Percentiles rank a stretch among this genome's conserved stretches.
Evolutionary conservation across 192 early-diverging fungal genomes (phyloP).

Genomic region (Funneliformis mosseae): DNA sequence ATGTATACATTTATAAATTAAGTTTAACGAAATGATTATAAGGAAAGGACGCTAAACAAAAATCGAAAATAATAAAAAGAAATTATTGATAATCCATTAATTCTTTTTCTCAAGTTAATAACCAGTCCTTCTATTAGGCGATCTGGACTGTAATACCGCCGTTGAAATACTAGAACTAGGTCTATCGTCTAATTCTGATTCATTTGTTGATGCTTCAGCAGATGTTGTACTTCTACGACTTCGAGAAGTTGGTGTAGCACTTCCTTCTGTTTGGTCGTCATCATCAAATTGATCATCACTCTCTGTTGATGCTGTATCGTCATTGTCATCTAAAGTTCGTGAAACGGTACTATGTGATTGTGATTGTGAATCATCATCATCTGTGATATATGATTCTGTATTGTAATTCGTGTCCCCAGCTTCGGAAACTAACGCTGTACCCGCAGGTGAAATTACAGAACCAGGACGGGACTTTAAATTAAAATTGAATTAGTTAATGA

Average conservation of each 20-base stretch:
- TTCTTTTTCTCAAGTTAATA: too few species aligned
- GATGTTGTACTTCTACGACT: slow-evolving; percentile 20
- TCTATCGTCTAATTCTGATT: not conserved
- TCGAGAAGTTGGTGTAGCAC: slow-evolving; percentile 20
- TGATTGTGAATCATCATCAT: slow-evolving; percentile 12
- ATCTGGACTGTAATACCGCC: not conserved
- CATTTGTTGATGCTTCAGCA: not conserved
- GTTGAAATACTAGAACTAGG: not conserved
- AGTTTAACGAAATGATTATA: too few species aligned
- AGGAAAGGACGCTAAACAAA: too few species aligned
- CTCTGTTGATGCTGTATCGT: too few species aligned
- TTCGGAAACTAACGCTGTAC: not conserved
- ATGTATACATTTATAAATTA: too few species aligned
- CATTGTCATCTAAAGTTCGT: not conserved
- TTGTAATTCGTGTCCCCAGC: slow-evolving; percentile 17
- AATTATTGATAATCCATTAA: too few species aligned
- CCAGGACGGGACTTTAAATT: slow-evolving; percentile 6
- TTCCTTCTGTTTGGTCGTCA: slow-evolving; percentile 13
- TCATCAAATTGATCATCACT: not conserved
- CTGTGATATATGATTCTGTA: slow-evolving; percentile 20
- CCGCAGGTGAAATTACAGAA: not conserved
- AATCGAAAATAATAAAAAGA: too few species aligned
- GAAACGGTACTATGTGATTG: not conserved
- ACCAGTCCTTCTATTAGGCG: not conserved
- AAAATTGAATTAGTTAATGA: not conserved